A percentile compares a stretch with the other conserved stretches of the same genome.
Conservation (phyloP, 345 rosid genomes). For the Populus deltoides region DNA sequence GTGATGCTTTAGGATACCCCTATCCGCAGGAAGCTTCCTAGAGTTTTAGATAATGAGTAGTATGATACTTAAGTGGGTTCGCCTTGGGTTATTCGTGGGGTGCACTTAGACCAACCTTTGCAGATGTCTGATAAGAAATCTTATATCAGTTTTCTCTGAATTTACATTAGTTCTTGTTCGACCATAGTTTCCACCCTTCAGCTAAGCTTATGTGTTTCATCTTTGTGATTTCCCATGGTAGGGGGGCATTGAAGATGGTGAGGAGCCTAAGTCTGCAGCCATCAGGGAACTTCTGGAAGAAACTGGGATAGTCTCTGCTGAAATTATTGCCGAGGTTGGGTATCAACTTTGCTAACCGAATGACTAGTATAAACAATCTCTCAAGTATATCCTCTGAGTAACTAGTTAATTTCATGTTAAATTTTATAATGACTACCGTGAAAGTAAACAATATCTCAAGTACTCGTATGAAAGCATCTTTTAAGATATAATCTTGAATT, state of each 20-base stretch:
- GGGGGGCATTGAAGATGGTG: conserved; percentile 96
- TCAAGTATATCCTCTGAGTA: background rate
- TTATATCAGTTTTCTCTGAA: background rate
- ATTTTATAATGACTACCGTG: background rate
- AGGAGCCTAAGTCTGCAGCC: conserved; percentile 89
- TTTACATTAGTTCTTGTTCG: background rate
- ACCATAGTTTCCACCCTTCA: background rate
- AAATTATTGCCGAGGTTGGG: conserved; percentile 74
- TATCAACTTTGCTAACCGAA: background rate
- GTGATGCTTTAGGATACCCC: background rate
- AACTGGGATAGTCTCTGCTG: conserved; percentile 87
- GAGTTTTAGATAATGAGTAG: background rate
- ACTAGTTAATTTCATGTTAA: background rate
- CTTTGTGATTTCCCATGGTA: conserved; percentile 23
- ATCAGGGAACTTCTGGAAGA: conserved; percentile 81
- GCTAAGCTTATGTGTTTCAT: conserved; percentile 1
- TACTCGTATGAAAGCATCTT: background rate
- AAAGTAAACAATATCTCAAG: background rate
- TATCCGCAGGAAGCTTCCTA: background rate
- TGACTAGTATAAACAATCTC: background rate
- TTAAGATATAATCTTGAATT: background rate
- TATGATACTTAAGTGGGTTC: background rate
- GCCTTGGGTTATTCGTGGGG: background rate
- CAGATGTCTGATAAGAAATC: background rate
- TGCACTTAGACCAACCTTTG: background rate